Conservation (phyloP, 176 grass and related monocot species). For the Rhynchospora breviuscula region DNA sequence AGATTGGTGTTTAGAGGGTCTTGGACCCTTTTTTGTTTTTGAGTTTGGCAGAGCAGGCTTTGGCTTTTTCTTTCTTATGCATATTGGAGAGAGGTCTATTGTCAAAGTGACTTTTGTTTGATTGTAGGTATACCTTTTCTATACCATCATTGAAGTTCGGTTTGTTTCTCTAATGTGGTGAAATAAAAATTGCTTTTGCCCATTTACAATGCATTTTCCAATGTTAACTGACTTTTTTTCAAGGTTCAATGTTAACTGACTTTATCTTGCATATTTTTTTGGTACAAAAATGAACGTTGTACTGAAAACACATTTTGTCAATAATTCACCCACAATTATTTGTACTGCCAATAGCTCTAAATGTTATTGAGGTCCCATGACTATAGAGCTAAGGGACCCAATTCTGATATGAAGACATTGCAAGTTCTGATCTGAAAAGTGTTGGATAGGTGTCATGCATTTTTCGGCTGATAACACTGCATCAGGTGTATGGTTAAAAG, state of each 20-base stretch:
- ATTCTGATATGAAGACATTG: not conserved
- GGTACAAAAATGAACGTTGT: not conserved
- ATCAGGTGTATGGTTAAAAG: constrained; percentile 27
- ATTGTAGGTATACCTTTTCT: constrained; percentile 1
- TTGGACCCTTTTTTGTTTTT: not conserved
- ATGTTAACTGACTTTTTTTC: too few species aligned
- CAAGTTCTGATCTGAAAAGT: constrained; percentile 3
- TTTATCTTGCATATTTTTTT: too few species aligned
- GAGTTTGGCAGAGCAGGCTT: not conserved
- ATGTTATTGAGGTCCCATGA: not conserved
- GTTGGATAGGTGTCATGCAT: not conserved
- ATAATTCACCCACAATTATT: not conserved
- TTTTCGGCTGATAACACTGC: constrained; percentile 5
- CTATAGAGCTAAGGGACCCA: not conserved
- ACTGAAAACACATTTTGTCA: not conserved
- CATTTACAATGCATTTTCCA: not conserved
- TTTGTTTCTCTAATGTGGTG: not conserved
- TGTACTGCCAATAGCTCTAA: not conserved
- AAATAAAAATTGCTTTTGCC: not conserved
- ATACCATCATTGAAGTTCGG: constrained; percentile 12
- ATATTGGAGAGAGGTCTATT: not conserved
- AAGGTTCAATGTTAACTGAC: not conserved
- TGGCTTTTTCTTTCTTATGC: not conserved
- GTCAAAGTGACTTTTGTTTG: constrained; percentile 13
- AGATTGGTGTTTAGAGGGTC: constrained; percentile 50